phyloP scores from a whole-genome alignment of 176 grass and related monocot species.

The Phyllostachys edulis region DNA sequence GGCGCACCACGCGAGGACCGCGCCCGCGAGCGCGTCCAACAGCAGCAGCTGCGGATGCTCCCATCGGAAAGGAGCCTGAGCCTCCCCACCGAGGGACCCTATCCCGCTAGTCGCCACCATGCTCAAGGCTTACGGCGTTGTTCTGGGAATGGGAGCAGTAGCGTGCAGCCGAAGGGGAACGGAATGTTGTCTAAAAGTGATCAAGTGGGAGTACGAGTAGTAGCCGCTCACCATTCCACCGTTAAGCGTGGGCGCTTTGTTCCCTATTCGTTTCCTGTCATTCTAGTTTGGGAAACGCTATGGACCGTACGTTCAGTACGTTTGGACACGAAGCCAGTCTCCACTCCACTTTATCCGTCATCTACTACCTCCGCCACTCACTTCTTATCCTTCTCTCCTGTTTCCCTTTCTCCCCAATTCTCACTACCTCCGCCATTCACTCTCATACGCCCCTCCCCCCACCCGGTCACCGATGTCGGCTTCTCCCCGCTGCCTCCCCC shows the following conservation, averaged over 20 bases:
- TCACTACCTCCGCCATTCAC: too few relatives aligned
- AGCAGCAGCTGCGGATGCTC: neutral
- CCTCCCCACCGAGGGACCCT: neutral
- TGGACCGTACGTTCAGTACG: too few relatives aligned
- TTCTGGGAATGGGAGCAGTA: neutral
- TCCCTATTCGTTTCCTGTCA: neutral
- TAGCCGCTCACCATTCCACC: neutral
- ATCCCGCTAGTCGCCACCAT: neutral
- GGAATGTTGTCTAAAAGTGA: neutral
- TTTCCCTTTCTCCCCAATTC: too few relatives aligned
- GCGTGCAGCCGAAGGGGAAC: neutral
- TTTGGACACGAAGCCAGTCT: too few relatives aligned
- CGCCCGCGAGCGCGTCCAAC: neutral
- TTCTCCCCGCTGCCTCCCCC: too few relatives aligned
- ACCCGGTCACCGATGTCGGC: too few relatives aligned
- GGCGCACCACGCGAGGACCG: conserved; percentile 38
- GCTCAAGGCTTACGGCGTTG: neutral
- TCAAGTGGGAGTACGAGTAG: neutral
- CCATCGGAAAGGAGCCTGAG: neutral
- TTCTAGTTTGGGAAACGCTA: too few relatives aligned
- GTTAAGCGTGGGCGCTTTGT: neutral
- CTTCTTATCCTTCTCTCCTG: too few relatives aligned
- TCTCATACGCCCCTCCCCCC: too few relatives aligned
- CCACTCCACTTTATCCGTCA: too few relatives aligned
- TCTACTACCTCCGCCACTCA: too few relatives aligned